These are phyloP conservation scores for Populus euphratica DNA, from an alignment of 345 rosid genomes.

Conservation along the genomic window DNA sequence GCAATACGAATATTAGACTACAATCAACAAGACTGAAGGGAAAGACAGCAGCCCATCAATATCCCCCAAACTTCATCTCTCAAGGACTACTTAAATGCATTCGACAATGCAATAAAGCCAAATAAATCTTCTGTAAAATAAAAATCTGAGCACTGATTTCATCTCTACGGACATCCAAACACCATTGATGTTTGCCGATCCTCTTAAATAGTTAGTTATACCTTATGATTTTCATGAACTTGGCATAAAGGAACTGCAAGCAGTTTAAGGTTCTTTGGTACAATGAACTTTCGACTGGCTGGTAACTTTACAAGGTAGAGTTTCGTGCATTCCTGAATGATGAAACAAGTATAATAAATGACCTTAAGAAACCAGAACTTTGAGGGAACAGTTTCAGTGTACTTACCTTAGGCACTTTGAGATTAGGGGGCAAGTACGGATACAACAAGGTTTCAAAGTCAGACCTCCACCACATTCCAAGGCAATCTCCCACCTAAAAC, in stretches of 20 bases:
- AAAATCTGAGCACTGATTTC: not conserved
- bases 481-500: conserved; percentile 66
- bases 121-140: not conserved
- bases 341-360: not conserved
- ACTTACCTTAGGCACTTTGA: conserved; percentile 65
- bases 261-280: conserved; percentile 74
- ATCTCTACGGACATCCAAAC: not conserved
- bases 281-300: conserved; percentile 52
- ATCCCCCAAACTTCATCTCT: not conserved
- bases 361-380: not conserved
- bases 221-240: conserved; percentile 71
- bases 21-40: not conserved
- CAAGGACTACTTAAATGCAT: not conserved
- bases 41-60: not conserved
- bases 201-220: conserved; percentile 5
- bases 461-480: conserved; percentile 90
- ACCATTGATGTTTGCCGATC: not conserved
- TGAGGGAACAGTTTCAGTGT: conserved; percentile 3
- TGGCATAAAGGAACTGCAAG: conserved; percentile 82
- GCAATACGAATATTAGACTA: not conserved
- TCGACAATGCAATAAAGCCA: not conserved
- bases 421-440: conserved; percentile 64
- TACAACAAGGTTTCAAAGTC: conserved; percentile 61
- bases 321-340: conserved; percentile 66
- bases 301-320: conserved; percentile 69